Conservation (phyloP, 371 early-diverging fungal species). For the Parasitella parasitica region DNA sequence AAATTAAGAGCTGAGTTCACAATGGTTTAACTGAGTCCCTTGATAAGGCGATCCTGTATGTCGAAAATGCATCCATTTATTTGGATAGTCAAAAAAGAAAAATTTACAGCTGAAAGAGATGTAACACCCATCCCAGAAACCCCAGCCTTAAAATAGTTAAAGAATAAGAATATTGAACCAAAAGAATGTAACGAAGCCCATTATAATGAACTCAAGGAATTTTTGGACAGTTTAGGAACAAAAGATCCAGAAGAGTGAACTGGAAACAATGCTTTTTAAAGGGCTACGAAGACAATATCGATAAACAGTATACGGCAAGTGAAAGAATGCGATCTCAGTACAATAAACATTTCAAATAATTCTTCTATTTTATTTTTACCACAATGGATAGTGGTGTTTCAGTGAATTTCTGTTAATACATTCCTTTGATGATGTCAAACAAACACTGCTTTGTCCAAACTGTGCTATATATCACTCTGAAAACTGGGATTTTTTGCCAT, state of each 20-base stretch:
- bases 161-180: constrained; percentile 11
- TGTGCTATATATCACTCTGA: too few species aligned
- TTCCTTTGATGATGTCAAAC: too few species aligned
- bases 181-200: constrained; percentile 14
- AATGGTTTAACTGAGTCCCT: constrained; percentile 7
- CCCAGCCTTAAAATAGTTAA: constrained; percentile 7
- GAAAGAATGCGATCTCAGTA: constrained; percentile 15
- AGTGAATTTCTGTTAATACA: too few species aligned
- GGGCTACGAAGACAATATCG: constrained; percentile 8
- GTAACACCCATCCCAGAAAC: constrained; percentile 11
- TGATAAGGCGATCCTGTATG: constrained; percentile 17
- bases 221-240: constrained; percentile 12
- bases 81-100: constrained; percentile 16
- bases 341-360: constrained; percentile 13
- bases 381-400: too few species aligned
- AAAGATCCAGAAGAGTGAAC: constrained; percentile 11
- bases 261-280: constrained; percentile 7
- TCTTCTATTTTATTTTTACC: neutral
- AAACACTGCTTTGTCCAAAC: too few species aligned
- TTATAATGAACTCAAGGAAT: constrained; percentile 10
- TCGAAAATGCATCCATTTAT: constrained; percentile 10
- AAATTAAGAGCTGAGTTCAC: constrained; percentile 15
- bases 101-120: constrained; percentile 9
- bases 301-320: constrained; percentile 6
- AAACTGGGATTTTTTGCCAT: too few species aligned